Base-by-base conservation (phyloP, 371 early-diverging fungal genomes). In the Mortierella sp. region DNA sequence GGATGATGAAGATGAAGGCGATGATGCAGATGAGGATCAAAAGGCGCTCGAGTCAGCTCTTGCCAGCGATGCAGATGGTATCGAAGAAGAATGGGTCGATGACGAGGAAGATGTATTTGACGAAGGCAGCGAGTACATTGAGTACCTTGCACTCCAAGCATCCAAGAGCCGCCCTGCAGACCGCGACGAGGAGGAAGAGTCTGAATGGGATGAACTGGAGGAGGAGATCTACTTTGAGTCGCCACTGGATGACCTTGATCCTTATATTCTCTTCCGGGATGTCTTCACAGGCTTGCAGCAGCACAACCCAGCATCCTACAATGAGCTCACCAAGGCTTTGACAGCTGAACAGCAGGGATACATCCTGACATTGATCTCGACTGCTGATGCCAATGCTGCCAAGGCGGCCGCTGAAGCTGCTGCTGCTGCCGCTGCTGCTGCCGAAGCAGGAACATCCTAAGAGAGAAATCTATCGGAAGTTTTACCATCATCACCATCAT, bases 211-310 rank as follows among this genome's bases (percentile, higher is more conserved):
- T 27, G 78, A 86, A 7, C 85, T 90, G n/a, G 91, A 89, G 28
- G 88, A 87, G 19, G 86, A 93, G 38, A 85, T 89, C 34, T 73
- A 73, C 53, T 91, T 90, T 64, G 92, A 92, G 66, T 93, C 95
- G 10, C 95, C 95, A 16, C 82, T 96, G 64, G 97, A 97, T 67
- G 80, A 86, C 31, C 73, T 97, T 30, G 90, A 96, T 64, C 89
- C 92, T 5, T 95, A 94, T 79, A 66, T 89, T 24, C 81, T 83
- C 66, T 92, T 96, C 79, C 85, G 89, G 12, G 83, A 86, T 43
- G 70, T 72, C 52, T 78, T 86, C 42, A 62, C 74, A 3, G 81
- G 83, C 49, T 61, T 87, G 51, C 80, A 86, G 64, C 73, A 67
- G 54, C 58, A 78, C 48, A 82, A 87, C 71, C 80, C 83, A 2